These are phyloP conservation scores for Fusarium coffeatum DNA, from an alignment of 2,329 filamentous ascomycete species.

Conservation along the genomic window DNA sequence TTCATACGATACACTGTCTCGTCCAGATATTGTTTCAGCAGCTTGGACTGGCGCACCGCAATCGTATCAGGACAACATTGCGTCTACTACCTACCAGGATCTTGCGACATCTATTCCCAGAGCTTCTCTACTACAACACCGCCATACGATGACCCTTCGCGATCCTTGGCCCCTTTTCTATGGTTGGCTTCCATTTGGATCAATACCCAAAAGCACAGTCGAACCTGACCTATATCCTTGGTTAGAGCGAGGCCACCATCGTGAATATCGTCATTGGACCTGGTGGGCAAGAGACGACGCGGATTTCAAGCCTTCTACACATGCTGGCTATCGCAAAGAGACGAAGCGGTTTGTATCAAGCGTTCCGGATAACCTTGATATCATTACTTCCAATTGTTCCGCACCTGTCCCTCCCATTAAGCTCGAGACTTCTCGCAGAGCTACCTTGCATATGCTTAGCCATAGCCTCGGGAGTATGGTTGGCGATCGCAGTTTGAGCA, in stretches of 20 bases:
- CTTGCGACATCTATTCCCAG: conserved; percentile 35
- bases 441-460: conserved; percentile 44
- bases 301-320: conserved; percentile 16
- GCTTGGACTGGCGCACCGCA: conserved; percentile 43
- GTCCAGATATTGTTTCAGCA: conserved; percentile 45
- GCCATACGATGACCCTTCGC: conserved; percentile 44
- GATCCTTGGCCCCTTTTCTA: conserved; percentile 47
- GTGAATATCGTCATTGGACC: conserved; percentile 43
- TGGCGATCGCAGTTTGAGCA: conserved; percentile 44
- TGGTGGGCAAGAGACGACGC: conserved; percentile 45
- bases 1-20: conserved; percentile 41
- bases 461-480: conserved; percentile 45
- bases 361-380: conserved; percentile 36
- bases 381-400: conserved; percentile 24
- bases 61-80: conserved; percentile 41
- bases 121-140: conserved; percentile 41
- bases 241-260: conserved; percentile 43
- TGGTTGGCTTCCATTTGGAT: conserved; percentile 44
- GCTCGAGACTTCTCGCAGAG: conserved; percentile 37
- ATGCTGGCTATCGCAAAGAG: conserved; percentile 40
- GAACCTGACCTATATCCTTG: conserved; percentile 47
- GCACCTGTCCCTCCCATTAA: conserved; percentile 30
- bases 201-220: conserved; percentile 33
- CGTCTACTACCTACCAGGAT: conserved; percentile 22
- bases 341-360: conserved; percentile 20